A percentile compares a stretch with the other conserved stretches of the same genome.
Conservation (phyloP, 2,329 filamentous ascomycete species). For the Rhytidhysteron rufulum region DNA sequence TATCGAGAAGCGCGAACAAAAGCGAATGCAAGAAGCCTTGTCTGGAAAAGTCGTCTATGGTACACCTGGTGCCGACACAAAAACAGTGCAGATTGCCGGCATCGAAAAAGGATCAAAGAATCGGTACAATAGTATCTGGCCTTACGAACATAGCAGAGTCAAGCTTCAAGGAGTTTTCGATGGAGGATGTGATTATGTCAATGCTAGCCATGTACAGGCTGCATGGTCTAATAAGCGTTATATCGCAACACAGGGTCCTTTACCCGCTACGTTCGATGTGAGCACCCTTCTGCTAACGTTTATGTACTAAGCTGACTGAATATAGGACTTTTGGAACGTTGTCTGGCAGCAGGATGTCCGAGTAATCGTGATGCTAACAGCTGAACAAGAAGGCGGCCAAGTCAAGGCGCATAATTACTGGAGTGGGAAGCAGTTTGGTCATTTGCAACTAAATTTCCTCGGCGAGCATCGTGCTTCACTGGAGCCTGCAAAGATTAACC, state of each 20-base stretch:
- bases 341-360: constrained; percentile 96
- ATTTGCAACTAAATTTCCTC: constrained; percentile 68
- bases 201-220: constrained; percentile 82
- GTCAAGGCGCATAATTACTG: constrained; percentile 95
- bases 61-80: constrained; percentile 37
- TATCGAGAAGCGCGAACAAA: constrained; percentile 81
- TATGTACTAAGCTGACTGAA: constrained; percentile 7
- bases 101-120: constrained; percentile 96
- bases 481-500: constrained; percentile 56
- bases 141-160: constrained; percentile 90
- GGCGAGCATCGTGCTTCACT: constrained; percentile 81
- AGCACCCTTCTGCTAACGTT: constrained; percentile 34
- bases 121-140: constrained; percentile 95
- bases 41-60: constrained; percentile 58
- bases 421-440: constrained; percentile 73
- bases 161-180: constrained; percentile 65
- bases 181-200: constrained; percentile 86
- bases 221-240: constrained; percentile 84
- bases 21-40: constrained; percentile 84
- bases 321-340: constrained; percentile 93
- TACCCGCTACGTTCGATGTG: constrained; percentile 88
- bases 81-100: constrained; percentile 72
- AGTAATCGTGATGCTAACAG: constrained; percentile 94
- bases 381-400: constrained; percentile 88
- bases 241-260: constrained; percentile 90